Evolutionary conservation across 257 asterid species (phyloP).

Genomic region (Solanum ahanhuiri): DNA sequence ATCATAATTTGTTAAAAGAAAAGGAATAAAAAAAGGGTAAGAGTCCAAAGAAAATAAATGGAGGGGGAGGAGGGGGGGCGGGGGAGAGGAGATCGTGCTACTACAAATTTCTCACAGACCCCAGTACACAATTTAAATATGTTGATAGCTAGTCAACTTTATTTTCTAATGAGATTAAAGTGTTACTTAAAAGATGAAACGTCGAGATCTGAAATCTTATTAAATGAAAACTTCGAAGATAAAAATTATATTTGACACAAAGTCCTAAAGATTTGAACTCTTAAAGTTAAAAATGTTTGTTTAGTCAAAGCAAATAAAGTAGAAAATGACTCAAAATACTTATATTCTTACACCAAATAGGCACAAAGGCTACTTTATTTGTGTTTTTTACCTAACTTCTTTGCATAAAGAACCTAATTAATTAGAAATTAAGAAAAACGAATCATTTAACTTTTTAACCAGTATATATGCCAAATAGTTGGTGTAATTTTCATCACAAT

Average conservation of each 20-base stretch:
- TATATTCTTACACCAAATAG: too few species aligned
- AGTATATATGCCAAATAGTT: not conserved
- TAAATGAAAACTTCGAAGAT: not conserved
- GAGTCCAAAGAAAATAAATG: too few species aligned
- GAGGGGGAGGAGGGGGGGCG: accelerated
- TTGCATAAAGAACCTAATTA: not conserved
- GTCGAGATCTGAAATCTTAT: not conserved
- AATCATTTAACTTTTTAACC: not conserved
- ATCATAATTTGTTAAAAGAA: too few species aligned
- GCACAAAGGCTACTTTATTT: too few species aligned
- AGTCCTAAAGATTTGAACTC: not conserved
- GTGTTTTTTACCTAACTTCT: accelerated
- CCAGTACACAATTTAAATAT: too few species aligned
- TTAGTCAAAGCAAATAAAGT: not conserved
- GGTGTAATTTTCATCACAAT: not conserved
- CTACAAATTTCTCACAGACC: too few species aligned
- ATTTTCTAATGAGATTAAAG: not conserved
- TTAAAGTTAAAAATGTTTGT: not conserved
- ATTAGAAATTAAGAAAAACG: not conserved
- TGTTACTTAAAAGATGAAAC: not conserved
- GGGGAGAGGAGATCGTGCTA: not conserved
- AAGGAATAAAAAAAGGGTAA: not conserved
- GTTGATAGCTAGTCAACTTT: not conserved
- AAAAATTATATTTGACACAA: not conserved
- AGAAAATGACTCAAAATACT: too few species aligned